These are phyloP conservation scores for Catunica adiposa DNA, from an alignment of 2,329 filamentous ascomycete genomes.

Conservation along the genomic window DNA sequence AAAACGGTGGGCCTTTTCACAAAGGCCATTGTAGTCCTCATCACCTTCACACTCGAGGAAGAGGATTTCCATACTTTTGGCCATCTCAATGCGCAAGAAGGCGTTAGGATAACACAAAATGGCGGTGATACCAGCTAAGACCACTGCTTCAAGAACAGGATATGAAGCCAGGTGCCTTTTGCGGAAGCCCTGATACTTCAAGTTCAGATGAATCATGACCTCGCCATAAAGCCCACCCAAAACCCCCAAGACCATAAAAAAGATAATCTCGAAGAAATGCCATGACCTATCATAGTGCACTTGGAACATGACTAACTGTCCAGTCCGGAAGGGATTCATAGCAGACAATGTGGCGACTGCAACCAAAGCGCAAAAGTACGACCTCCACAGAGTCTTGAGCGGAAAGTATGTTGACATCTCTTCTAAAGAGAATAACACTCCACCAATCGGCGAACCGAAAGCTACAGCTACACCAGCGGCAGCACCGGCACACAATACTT, in stretches of 20 bases:
- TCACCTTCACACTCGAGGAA: constrained; percentile 84
- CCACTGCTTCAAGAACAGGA: constrained; percentile 69
- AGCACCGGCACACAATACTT: constrained; percentile 87
- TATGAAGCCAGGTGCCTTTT: constrained; percentile 81
- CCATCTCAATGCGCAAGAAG: constrained; percentile 95
- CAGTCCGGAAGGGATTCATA: constrained; percentile 95
- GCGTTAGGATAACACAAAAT: constrained; percentile 94
- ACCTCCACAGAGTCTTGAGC: constrained; percentile 92
- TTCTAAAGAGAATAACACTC: constrained; percentile 89
- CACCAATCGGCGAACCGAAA: constrained; percentile 93
- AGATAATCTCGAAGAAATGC: constrained; percentile 94
- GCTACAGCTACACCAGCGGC: constrained; percentile 91
- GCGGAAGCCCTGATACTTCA: constrained; percentile 76
- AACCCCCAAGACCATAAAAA: constrained; percentile 78
- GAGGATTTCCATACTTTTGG: constrained; percentile 95
- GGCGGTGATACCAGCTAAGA: constrained; percentile 69
- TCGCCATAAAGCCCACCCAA: constrained; percentile 93
- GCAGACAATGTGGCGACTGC: constrained; percentile 82
- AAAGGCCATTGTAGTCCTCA: constrained; percentile 79
- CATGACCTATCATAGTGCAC: constrained; percentile 89
- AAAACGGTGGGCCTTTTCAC: constrained; percentile 60
- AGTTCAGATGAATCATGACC: constrained; percentile 95
- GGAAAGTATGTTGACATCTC: constrained; percentile 97
- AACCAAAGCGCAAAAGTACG: constrained; percentile 93
- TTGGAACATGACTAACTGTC: constrained; percentile 98